Conservation (phyloP, 331 rosid genomes). For the Cydonia oblonga region DNA sequence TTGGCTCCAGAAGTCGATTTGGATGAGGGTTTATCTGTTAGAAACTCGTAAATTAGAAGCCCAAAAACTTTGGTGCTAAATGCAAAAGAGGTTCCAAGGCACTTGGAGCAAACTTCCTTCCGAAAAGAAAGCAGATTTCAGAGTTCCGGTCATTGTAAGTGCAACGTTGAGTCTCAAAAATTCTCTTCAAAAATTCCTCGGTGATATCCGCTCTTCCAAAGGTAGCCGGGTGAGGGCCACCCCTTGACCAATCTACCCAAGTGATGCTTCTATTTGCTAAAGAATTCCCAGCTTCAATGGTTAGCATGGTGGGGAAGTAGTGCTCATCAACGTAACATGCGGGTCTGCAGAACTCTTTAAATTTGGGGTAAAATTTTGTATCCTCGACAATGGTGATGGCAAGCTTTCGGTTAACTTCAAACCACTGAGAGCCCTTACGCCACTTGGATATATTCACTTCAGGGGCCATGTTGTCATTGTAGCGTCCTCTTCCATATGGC, state of each 20-base stretch:
- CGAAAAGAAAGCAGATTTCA: constrained; percentile 60
- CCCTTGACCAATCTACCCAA: constrained; percentile 97
- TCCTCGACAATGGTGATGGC: constrained; percentile 61
- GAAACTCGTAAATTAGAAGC: constrained; percentile 34
- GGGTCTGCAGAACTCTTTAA: constrained; percentile 57
- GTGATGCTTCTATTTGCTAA: constrained; percentile 84
- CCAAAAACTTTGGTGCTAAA: constrained; percentile 39
- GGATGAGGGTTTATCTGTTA: not conserved
- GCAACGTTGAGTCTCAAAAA: constrained; percentile 35
- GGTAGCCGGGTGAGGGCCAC: constrained; percentile 90
- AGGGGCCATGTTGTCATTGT: constrained; percentile 57
- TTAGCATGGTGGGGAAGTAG: constrained; percentile 89
- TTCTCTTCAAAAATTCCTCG: constrained; percentile 36
- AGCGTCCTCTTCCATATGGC: constrained; percentile 85
- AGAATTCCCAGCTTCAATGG: constrained; percentile 37
- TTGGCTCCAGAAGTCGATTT: not conserved
- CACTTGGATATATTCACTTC: constrained; percentile 49
- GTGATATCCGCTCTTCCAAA: constrained; percentile 59
- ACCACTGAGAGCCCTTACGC: constrained; percentile 99
- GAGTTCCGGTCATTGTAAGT: constrained; percentile 41
- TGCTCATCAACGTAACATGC: constrained; percentile 93
- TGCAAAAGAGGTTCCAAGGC: constrained; percentile 63
- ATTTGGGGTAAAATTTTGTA: constrained; percentile 37
- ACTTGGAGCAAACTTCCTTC: constrained; percentile 88
- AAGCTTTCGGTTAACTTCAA: constrained; percentile 64